Evolutionary conservation across 1,284 basidiomycete genomes (phyloP).

Genomic region (Trametes polyzona): DNA sequence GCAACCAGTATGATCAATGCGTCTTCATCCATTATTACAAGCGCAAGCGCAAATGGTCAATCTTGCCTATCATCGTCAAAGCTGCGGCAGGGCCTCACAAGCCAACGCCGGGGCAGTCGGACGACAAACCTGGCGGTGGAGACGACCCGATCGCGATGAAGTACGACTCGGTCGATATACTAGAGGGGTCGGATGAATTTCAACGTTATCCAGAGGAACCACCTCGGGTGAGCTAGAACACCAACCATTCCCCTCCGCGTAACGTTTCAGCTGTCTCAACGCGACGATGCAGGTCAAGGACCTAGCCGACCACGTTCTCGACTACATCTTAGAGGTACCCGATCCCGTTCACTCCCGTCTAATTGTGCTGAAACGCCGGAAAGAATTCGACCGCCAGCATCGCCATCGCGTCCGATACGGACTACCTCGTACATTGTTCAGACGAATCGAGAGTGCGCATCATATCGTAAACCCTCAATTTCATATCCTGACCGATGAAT

Average conservation of each 20-base stretch:
- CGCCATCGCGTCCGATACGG: background rate
- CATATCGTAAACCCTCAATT: no score
- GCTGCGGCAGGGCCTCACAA: conserved; percentile 6
- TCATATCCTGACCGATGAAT: background rate
- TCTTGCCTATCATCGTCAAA: background rate
- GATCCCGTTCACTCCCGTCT: background rate
- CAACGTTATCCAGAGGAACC: no score
- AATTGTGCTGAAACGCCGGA: background rate
- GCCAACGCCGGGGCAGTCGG: background rate
- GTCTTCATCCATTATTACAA: conserved; percentile 18
- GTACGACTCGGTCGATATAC: no score
- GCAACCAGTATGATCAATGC: conserved; percentile 3
- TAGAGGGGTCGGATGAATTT: no score
- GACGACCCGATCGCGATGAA: no score
- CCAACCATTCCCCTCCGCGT: no score
- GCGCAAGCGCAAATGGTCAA: background rate
- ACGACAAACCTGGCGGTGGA: no score
- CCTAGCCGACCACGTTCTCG: background rate
- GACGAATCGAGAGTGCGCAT: background rate
- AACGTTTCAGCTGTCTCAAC: no score
- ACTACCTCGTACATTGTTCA: background rate
- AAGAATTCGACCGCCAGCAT: background rate
- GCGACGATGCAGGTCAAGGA: background rate
- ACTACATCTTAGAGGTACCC: background rate
- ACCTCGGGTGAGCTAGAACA: background rate